phyloP scores from a whole-genome alignment of 2,329 filamentous ascomycete genomes.

The Epichloe uncinata region DNA sequence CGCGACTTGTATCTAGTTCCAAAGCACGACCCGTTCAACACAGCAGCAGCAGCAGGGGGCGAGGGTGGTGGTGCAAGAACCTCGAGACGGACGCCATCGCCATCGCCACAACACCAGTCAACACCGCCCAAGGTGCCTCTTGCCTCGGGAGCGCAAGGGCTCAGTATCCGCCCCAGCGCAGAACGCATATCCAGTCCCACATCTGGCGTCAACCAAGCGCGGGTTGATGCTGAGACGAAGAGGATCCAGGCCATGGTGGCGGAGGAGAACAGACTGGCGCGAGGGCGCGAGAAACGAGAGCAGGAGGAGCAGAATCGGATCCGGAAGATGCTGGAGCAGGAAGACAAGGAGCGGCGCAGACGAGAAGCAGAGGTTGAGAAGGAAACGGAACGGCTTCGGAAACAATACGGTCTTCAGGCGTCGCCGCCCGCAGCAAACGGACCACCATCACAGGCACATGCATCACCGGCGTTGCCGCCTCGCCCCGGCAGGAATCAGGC shows the following conservation, averaged over 20 bases:
- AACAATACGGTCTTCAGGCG: slow-evolving; percentile 47
- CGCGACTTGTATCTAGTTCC: slow-evolving; percentile 52
- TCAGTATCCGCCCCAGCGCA: slow-evolving; percentile 11
- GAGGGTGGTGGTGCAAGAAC: not conserved
- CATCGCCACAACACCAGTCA: slow-evolving; percentile 12
- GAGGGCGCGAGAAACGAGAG: slow-evolving; percentile 44
- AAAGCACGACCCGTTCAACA: slow-evolving; percentile 66
- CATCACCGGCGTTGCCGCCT: slow-evolving; percentile 21
- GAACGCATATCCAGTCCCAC: not conserved
- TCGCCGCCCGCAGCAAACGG: slow-evolving; percentile 21
- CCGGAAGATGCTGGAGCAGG: slow-evolving; percentile 51
- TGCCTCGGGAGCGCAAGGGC: slow-evolving; percentile 26
- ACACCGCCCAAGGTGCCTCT: not conserved
- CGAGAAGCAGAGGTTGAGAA: slow-evolving; percentile 51
- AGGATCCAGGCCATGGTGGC: slow-evolving; percentile 46
- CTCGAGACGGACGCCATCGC: slow-evolving; percentile 9
- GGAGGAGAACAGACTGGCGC: slow-evolving; percentile 36
- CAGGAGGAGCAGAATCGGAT: slow-evolving; percentile 40
- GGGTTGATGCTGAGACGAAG: slow-evolving; percentile 64
- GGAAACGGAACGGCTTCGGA: slow-evolving; percentile 71
- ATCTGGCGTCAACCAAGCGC: slow-evolving; percentile 12
- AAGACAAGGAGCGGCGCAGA: slow-evolving; percentile 44
- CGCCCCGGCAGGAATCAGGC: slow-evolving; percentile 9
- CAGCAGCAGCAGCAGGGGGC: slow-evolving; percentile 31
- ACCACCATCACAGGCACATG: slow-evolving; percentile 4